phyloP scores from a whole-genome alignment of 129 eudicot genomes.

The Smallanthus sonchifolius region DNA sequence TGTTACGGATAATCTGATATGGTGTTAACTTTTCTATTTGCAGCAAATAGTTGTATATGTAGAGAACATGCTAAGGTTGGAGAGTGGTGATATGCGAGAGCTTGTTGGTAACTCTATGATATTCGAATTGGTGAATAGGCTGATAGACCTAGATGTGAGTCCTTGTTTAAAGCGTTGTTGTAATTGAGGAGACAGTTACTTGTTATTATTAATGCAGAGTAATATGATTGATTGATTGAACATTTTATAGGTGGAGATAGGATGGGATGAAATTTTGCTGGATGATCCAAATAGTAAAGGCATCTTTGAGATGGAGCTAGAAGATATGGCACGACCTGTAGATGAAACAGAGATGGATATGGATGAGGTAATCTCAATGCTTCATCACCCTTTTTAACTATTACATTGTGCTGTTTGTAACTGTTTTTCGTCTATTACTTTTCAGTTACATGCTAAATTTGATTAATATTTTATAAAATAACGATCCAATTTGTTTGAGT shows the following conservation, averaged over 20 bases:
- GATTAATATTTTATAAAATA: neutral
- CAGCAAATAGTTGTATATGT: conserved; percentile 63
- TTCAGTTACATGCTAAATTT: neutral
- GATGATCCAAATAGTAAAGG: conserved; percentile 74
- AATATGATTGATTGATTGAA: conserved; percentile 1
- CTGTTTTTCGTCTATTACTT: neutral
- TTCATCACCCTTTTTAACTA: neutral
- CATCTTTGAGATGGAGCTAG: conserved; percentile 84
- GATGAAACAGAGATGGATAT: conserved; percentile 42
- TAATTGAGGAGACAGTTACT: neutral
- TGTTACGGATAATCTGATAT: neutral
- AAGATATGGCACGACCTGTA: conserved; percentile 48
- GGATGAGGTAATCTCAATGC: conserved; percentile 47
- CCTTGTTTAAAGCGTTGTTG: neutral
- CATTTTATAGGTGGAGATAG: conserved; percentile 64
- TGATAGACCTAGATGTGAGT: conserved; percentile 90
- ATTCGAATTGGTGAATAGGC: conserved; percentile 64
- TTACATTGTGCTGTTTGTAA: neutral
- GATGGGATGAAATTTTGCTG: conserved; percentile 73
- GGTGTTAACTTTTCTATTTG: conserved; percentile 11
- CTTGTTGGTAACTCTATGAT: conserved; percentile 75
- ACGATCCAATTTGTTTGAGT: neutral
- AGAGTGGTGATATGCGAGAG: conserved; percentile 72
- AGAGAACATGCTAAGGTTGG: conserved; percentile 85
- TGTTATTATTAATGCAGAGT: neutral